phyloP scores from a whole-genome alignment of 192 early-diverging fungal species.

The Rhizophagus clarus region DNA sequence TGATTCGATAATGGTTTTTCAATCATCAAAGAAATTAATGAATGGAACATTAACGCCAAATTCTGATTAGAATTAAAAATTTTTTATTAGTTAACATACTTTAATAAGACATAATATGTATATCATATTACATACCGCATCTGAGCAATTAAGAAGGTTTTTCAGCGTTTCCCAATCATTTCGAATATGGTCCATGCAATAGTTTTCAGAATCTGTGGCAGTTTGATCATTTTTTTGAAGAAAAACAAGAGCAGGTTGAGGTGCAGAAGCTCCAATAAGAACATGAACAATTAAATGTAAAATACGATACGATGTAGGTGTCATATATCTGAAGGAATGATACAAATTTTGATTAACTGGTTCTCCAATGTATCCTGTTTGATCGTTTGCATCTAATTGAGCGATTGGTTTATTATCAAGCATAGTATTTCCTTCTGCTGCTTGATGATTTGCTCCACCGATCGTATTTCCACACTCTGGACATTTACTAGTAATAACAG shows the following conservation, averaged over 20 bases:
- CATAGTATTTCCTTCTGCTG: background rate
- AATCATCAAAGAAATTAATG: background rate
- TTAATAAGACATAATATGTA: background rate
- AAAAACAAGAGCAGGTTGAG: background rate
- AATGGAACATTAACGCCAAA: slow-evolving; percentile 19
- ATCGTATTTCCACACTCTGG: slow-evolving; percentile 7
- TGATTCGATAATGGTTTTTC: background rate
- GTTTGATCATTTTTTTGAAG: background rate
- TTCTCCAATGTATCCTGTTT: slow-evolving; percentile 23
- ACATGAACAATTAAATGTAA: background rate
- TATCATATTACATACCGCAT: background rate
- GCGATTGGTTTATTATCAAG: slow-evolving; percentile 9
- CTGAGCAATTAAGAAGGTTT: background rate
- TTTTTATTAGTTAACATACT: background rate
- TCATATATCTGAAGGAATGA: background rate
- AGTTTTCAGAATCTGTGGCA: background rate
- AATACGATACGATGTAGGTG: slow-evolving; percentile 27
- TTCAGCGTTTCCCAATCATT: slow-evolving; percentile 30
- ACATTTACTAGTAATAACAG: background rate
- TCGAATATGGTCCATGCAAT: slow-evolving; percentile 24
- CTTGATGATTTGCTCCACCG: background rate
- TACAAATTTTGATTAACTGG: background rate
- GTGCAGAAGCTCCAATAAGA: background rate
- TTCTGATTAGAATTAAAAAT: background rate
- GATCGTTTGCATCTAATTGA: background rate